Base-by-base conservation (phyloP, 1,284 basidiomycete genomes). In the Pulveroboletus sp. region DNA sequence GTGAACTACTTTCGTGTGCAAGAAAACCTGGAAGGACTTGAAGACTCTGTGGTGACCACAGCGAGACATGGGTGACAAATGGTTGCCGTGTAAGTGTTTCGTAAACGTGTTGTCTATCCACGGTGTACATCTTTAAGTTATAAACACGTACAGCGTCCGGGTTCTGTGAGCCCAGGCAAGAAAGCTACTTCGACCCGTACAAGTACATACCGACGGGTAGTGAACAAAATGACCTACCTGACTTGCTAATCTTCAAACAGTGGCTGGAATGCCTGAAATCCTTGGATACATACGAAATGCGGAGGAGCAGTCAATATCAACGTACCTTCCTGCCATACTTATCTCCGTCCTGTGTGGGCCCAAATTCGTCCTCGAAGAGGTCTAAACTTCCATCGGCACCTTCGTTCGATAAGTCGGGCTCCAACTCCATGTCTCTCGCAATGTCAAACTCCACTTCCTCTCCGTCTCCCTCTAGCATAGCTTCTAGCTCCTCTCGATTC, bases 401-500 rank as follows among this genome's bases (percentile, higher is more conserved):
- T 24, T 45, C 53, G 10, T 58, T 56, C 26, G 40, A 47, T n/a
- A 45, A 26, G 26, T 18, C 38, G 11, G 31, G 17, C 3, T 43
- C 26, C 6, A 50, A 44, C 9, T 43, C 36, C 28, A 38, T 43
- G 25, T 54, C 61, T 54, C 39, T 58, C 33, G 65, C 57, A 33
- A 72, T 58, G 39, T 75, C 74, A 62, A 80, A 78, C 24, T 72
- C 78, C 29, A 87, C 80, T 67, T 89, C 86, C 59, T 85, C 83
- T 2, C 80, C 87, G 2, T 86, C 86, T 42, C 78, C 85, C 55
- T 87, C 85, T 31, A 89, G 70, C 79, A 89, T 80, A 24, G 78
- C 81, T 29, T 75, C 77, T 43, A 90, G 72, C 65, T 88, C 85
- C 20, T 83, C 78, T n/a, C 71, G 76, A 57, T 79, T 75, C 86